phyloP scores from a whole-genome alignment of 352 stramenopile species.

The Phytophthora quininea region DNA sequence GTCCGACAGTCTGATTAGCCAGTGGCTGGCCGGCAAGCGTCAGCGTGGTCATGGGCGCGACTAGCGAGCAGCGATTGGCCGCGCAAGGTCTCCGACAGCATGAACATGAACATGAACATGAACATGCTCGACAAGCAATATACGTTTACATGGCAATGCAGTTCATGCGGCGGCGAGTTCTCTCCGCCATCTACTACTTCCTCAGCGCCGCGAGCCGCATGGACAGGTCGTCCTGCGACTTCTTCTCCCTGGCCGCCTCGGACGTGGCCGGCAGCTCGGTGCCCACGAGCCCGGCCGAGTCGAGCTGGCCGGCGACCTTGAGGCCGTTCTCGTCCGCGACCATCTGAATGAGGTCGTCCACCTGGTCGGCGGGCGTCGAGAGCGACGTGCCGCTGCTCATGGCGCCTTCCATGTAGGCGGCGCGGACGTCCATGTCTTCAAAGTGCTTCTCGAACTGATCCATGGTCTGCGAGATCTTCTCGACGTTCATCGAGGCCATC shows the following conservation, averaged over 20 bases:
- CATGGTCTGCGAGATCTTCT: constrained; percentile 97
- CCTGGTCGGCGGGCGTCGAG: constrained; percentile 96
- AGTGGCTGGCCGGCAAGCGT: not conserved
- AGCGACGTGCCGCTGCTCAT: constrained; percentile 97
- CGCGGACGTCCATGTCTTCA: constrained; percentile 98
- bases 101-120: no score
- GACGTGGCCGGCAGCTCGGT: constrained; percentile 55
- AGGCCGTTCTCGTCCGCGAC: constrained; percentile 98
- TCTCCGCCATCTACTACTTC: constrained; percentile 42
- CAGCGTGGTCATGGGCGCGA: not conserved
- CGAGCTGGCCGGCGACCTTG: constrained; percentile 93
- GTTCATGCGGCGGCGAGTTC: not conserved
- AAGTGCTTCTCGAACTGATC: constrained; percentile 99
- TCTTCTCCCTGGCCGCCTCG: constrained; percentile 79
- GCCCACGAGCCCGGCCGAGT: constrained; percentile 90
- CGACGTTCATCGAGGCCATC: constrained; percentile 97
- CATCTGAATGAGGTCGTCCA: constrained; percentile 98
- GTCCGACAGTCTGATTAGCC: constrained; percentile 20
- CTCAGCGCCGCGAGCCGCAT: constrained; percentile 82
- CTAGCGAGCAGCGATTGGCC: no score
- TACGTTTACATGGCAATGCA: no score
- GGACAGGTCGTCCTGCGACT: constrained; percentile 83
- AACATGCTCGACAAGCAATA: not conserved
- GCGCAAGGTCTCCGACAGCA: no score
- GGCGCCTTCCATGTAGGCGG: constrained; percentile 97